Evolutionary conservation across 768 basidiomycete genomes (phyloP).

Genomic region (Chalciporus chontae): DNA sequence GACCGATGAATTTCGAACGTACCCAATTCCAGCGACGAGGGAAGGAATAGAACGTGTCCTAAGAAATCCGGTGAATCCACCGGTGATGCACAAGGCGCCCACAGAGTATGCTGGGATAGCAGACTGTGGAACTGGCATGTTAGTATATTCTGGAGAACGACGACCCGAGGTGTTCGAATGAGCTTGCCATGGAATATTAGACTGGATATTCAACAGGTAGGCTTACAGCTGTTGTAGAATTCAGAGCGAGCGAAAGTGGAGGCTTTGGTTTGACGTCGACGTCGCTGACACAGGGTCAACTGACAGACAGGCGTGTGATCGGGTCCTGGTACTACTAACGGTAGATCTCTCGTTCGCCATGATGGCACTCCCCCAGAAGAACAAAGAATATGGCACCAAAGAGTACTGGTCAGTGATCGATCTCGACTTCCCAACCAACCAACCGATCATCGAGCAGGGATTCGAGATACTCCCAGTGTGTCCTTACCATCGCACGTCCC

Average conservation of each 20-base stretch:
- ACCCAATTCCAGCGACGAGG: constrained; percentile 79
- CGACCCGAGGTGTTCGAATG: not conserved
- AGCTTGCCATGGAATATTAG: constrained; percentile 27
- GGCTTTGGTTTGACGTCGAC: too few relatives aligned
- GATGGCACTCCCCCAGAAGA: constrained; percentile 52
- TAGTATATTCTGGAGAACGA: constrained; percentile 12
- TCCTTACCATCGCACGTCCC: constrained; percentile 4
- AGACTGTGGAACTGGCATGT: constrained; percentile 47
- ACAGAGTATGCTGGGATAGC: constrained; percentile 79
- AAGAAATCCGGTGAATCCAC: constrained; percentile 70
- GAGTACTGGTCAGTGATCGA: constrained; percentile 58
- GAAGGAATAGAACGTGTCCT: constrained; percentile 78
- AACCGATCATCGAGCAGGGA: constrained; percentile 45
- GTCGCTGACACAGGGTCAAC: too few relatives aligned
- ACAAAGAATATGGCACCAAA: constrained; percentile 65
- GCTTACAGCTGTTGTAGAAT: constrained; percentile 20
- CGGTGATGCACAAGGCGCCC: constrained; percentile 72
- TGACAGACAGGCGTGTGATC: too few relatives aligned
- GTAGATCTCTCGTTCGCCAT: too few relatives aligned
- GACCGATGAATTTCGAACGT: constrained; percentile 17
- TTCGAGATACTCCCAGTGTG: constrained; percentile 63
- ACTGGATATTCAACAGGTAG: constrained; percentile 4
- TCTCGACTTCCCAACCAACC: not conserved
- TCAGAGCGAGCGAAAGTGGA: not conserved
- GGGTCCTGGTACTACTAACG: too few relatives aligned